phyloP scores from a whole-genome alignment of 2,329 filamentous ascomycete species.

The Zymoseptoria tritici region DNA sequence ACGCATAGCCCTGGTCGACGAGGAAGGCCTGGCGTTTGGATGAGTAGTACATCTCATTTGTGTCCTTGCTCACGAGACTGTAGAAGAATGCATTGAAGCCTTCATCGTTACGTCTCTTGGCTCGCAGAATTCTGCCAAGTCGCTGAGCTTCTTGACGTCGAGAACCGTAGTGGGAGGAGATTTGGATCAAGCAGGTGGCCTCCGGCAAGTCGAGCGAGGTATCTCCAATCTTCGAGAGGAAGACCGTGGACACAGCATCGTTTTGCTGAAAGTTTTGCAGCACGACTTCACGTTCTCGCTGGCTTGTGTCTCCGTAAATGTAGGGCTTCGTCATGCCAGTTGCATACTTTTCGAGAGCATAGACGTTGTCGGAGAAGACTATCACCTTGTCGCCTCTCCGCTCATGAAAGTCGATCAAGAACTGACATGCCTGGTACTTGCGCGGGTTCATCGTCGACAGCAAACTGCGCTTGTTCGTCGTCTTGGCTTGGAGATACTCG shows the following conservation, averaged over 20 bases:
- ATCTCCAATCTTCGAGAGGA: slow-evolving; percentile 95
- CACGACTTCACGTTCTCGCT: slow-evolving; percentile 77
- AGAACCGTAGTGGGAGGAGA: slow-evolving; percentile 94
- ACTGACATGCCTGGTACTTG: slow-evolving; percentile 96
- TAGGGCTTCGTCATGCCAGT: slow-evolving; percentile 76
- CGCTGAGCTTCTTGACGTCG: slow-evolving; percentile 94
- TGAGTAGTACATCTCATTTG: slow-evolving; percentile 95
- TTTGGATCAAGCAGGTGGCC: slow-evolving; percentile 93
- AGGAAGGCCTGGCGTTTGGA: slow-evolving; percentile 94
- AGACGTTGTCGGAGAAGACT: slow-evolving; percentile 96
- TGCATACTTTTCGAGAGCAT: slow-evolving; percentile 80
- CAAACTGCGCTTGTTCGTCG: slow-evolving; percentile 57
- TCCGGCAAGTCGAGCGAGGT: slow-evolving; percentile 96
- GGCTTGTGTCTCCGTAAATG: slow-evolving; percentile 83
- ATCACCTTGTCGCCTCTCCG: slow-evolving; percentile 94
- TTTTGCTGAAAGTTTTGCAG: slow-evolving; percentile 95
- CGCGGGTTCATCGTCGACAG: slow-evolving; percentile 96
- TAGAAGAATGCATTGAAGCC: slow-evolving; percentile 99
- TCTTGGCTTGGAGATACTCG: slow-evolving; percentile 67
- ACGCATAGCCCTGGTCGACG: slow-evolving; percentile 95
- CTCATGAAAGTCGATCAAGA: slow-evolving; percentile 97
- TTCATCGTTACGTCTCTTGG: slow-evolving; percentile 92
- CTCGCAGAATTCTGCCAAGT: slow-evolving; percentile 83
- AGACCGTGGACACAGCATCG: slow-evolving; percentile 80
- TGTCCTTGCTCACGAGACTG: slow-evolving; percentile 93